Evolutionary conservation across 805 yeast genomes (phyloP), one percentile per base, ranked within the genome.

Genomic region (Zygosaccharomyces siamensis): DNA sequence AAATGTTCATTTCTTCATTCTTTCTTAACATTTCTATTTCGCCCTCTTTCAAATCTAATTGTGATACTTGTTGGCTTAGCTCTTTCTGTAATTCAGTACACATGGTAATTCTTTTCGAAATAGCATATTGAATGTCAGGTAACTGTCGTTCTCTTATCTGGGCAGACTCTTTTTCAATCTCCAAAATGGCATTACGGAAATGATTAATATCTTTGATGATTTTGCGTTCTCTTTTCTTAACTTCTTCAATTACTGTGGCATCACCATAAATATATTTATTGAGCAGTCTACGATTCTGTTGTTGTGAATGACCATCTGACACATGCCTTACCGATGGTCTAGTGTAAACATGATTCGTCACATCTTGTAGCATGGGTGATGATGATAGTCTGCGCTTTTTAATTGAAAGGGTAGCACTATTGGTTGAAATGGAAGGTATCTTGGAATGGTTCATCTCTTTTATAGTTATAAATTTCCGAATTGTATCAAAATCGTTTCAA

Each of bases 191-290:
- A 23, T 57, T 60, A 27, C 60, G 57, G 16, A 60, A 55, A 39
- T 54, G 59, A 30, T 57, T 51, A 5, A 66, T 62, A 49, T 65
- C 68, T 36, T 58, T 56, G 32, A 64, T 49, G 5, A 63, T 51
- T 48, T 63, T 64, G 21, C 69, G 53, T 50, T 65, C 67, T 16
- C 66, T 55, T 36, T 55, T 57, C 45, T 66, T 66, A 7, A 66
- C 66, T 33, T 60, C 58, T 46, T 64, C 68, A 3, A 67, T 59
- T 1, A 63, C 60, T 4, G 52, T 49, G 2, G 64, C 64, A 52
- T 66, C 67, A 3, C 68, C 68, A 52, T 59, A 67, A 32, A 56
- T 56, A 50, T 56, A 60, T 31, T 56, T 55, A 42, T 60, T 57
- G 60, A 58, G 53, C 12, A 58, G 46, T 43, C 62, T 48, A 30